phyloP scores from a whole-genome alignment of 1,139 yeast genomes.

The Groenewaldozyma auringiensis region DNA sequence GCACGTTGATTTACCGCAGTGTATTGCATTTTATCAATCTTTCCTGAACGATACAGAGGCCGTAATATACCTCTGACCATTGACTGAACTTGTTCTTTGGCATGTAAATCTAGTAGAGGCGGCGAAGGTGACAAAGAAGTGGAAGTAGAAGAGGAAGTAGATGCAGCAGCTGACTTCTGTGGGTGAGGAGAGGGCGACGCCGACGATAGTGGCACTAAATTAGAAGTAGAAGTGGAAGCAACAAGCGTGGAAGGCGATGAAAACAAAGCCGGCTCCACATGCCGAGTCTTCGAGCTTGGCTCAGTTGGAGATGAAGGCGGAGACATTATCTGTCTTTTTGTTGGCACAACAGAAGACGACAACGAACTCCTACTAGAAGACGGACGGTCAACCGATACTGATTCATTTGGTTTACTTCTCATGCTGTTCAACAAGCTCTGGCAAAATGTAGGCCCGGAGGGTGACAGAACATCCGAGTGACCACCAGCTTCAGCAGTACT shows the following conservation, averaged over 20 bases:
- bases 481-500: neutral
- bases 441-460: neutral
- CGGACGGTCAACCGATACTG: neutral
- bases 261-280: neutral
- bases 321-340: neutral
- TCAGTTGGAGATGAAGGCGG: constrained; percentile 1
- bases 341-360: neutral
- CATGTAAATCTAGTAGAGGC: constrained; percentile 33
- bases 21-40: constrained; percentile 38
- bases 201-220: neutral
- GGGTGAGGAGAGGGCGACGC: neutral
- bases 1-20: constrained; percentile 40
- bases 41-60: constrained; percentile 39
- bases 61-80: constrained; percentile 46
- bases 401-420: neutral
- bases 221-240: neutral
- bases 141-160: neutral
- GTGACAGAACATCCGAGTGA: too few relatives aligned
- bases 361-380: neutral
- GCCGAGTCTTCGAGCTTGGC: neutral
- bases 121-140: constrained; percentile 9
- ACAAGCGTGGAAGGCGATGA: neutral
- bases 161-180: neutral
- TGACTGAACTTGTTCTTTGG: constrained; percentile 45
- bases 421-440: neutral